These are phyloP conservation scores for Venturiaceae sp. DNA, from an alignment of 2,329 filamentous ascomycete genomes.

Conservation along the genomic window DNA sequence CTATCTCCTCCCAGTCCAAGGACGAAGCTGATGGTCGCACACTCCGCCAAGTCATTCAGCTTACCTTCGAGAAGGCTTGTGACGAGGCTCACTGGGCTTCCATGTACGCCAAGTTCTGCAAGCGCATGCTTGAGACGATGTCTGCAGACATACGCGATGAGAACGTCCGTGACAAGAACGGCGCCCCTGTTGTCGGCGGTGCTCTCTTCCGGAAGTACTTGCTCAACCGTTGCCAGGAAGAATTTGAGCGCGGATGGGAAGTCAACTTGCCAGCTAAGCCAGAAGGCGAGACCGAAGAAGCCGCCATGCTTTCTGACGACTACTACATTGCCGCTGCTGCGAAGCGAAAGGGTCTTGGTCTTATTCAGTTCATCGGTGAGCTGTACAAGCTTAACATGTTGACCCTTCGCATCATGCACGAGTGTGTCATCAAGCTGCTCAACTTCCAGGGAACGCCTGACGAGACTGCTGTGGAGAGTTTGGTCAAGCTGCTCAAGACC, in stretches of 20 bases:
- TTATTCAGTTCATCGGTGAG: slow-evolving; percentile 98
- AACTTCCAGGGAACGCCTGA: slow-evolving; percentile 91
- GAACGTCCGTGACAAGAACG: slow-evolving; percentile 83
- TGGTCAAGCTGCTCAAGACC: slow-evolving; percentile 84
- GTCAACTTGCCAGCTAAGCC: slow-evolving; percentile 70
- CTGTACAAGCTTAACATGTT: slow-evolving; percentile 98
- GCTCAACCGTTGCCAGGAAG: slow-evolving; percentile 95
- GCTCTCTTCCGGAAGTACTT: slow-evolving; percentile 97
- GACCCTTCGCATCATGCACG: slow-evolving; percentile 98
- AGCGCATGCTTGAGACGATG: slow-evolving; percentile 93
- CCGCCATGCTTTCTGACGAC: slow-evolving; percentile 82
- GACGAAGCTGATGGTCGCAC: slow-evolving; percentile 90
- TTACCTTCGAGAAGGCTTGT: slow-evolving; percentile 97
- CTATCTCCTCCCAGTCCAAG: slow-evolving; percentile 90
- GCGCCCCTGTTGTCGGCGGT: slow-evolving; percentile 81
- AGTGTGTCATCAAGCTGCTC: slow-evolving; percentile 93
- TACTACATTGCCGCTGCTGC: slow-evolving; percentile 91
- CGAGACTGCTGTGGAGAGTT: slow-evolving; percentile 91
- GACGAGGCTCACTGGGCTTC: slow-evolving; percentile 97
- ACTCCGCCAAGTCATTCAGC: slow-evolving; percentile 93
- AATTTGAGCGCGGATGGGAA: slow-evolving; percentile 98
- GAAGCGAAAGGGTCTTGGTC: slow-evolving; percentile 92
- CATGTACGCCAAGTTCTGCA: slow-evolving; percentile 98
- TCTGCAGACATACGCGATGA: slow-evolving; percentile 91
- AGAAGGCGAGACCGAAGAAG: slow-evolving; percentile 72